Evolutionary conservation across 2,329 filamentous ascomycete genomes (phyloP), one percentile per base, ranked within the genome.

Genomic region (Colletotrichum sp.): DNA sequence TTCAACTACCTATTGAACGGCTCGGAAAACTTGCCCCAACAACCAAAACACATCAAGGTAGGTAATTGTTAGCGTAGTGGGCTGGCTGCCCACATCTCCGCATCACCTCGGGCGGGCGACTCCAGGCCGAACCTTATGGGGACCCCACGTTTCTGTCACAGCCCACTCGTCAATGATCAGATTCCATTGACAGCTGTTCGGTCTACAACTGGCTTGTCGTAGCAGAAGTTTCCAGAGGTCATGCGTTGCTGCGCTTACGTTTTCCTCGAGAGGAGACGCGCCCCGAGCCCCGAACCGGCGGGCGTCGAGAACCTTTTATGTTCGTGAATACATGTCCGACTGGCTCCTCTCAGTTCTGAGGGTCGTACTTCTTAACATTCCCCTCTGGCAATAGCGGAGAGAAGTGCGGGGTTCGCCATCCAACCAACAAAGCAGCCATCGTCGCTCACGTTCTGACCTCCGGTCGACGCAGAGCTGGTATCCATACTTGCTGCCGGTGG

Each of bases 81-180:
- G 21, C n/a, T 28, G 30, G 15, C n/a, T 28, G 32, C 10, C 61
- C 21, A 32, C 21, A 30, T 36, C 32, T 69, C 18, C 24, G 52
- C 67, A 30, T 36, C 60, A 64, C 30, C 26, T 21, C 32, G 32
- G 32, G 18, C 34, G 30, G 34, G 32, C 34, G 30, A 30, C n/a
- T 26, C 26, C 55, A 16, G 61, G n/a, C n/a, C 18, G 34, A 65
- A 55, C 71, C 71, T 68, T 52, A 15, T 32, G 32, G 43, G 61
- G 72, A 74, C 68, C 68, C 72, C 68, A 66, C 55, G 68, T 72
- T 66, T 75, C 60, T 30, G 63, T 24, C 63, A 30, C n/a, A 66
- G 30, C 26, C 38, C 38, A 66, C 36, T 68, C 15, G 36, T 55
- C 55, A 12, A 34, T 34, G 16, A 36, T 38, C 12, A 65, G 10